phyloP scores from a whole-genome alignment of 208 protist genomes.

The Acanthamoeba healyi region DNA sequence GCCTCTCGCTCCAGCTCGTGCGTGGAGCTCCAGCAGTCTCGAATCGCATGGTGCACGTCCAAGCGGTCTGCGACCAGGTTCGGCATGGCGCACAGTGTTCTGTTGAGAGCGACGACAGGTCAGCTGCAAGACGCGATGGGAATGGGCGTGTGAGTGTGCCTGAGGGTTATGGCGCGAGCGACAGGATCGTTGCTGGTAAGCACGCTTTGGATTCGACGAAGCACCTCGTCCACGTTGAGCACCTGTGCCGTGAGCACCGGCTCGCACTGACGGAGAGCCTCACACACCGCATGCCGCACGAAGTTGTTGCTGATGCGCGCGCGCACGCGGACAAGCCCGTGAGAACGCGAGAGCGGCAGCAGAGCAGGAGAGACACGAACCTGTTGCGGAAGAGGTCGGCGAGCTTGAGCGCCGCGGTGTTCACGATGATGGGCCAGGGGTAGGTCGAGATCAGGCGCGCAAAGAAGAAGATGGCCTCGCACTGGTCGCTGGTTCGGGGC shows the following conservation, averaged over 20 bases:
- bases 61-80: slow-evolving; percentile 28
- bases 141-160: background rate
- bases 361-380: background rate
- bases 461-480: slow-evolving; percentile 72
- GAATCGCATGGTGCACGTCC: slow-evolving; percentile 54
- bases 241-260: slow-evolving; percentile 17
- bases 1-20: slow-evolving; percentile 67
- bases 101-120: too few relatives aligned
- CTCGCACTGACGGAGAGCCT: slow-evolving; percentile 25
- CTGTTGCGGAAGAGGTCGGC: slow-evolving; percentile 65
- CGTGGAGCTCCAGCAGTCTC: slow-evolving; percentile 36
- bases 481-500: slow-evolving; percentile 30
- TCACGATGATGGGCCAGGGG: slow-evolving; percentile 65
- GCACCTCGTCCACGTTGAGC: slow-evolving; percentile 65
- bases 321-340: background rate
- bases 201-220: slow-evolving; percentile 61
- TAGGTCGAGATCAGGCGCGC: slow-evolving; percentile 48
- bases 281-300: slow-evolving; percentile 10
- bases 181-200: slow-evolving; percentile 64
- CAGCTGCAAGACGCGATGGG: too few relatives aligned
- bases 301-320: slow-evolving; percentile 53
- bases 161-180: slow-evolving; percentile 61
- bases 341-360: background rate
- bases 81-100: slow-evolving; percentile 44
- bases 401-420: slow-evolving; percentile 68